Base-by-base conservation (phyloP, 768 basidiomycete species). In the Phanerochaete carnosa region DNA sequence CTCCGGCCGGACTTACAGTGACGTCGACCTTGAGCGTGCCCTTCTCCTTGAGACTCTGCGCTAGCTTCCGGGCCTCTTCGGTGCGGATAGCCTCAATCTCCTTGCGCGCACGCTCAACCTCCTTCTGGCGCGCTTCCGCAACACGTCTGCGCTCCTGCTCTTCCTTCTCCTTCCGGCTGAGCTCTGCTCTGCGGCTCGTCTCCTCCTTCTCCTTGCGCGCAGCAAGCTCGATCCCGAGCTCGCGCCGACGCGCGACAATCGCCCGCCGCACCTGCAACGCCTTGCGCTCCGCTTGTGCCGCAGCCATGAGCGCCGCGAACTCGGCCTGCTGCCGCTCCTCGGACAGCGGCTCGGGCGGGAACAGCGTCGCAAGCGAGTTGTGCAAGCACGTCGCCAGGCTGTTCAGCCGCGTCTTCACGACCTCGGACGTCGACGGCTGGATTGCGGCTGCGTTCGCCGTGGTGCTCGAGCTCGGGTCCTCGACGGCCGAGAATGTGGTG, bases 131-230 rank as follows among this genome's bases (percentile, higher is more conserved):
- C 29, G 81, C 74, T 45, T 92, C 89, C 70, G 91, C 89, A 62
- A 83, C 80, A 39, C 79, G 77, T 30, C 83, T 75, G 65, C 78
- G 82, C 50, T 74, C 78, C 65, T 90, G 86, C 69, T 90, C 86
- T 68, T 90, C 87, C 72, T 87, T 86, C 75, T 86, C 88, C 64
- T 80, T 77, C 37, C 87, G 75, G 1, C 71, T 77, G 32, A 81
- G 68, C 73, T 94, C 94, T 0, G 92, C 92, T 29, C 89, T 83
- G 37, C 88, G 79, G 49, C 86, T 87, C 0, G 88, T 86, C 66
- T 94, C 93, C 70, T 95, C 95, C 72, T 92, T 92, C 77, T 94
- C 92, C 72, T 92, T 90, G 62, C 93, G 83, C 46, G 88, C 87
- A 35, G 84, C 83, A 55, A 96, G 81, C 77, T 98, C 94, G 57